Base-by-base conservation (phyloP, 2,329 filamentous ascomycete genomes). In the Colletotrichum trifolii region DNA sequence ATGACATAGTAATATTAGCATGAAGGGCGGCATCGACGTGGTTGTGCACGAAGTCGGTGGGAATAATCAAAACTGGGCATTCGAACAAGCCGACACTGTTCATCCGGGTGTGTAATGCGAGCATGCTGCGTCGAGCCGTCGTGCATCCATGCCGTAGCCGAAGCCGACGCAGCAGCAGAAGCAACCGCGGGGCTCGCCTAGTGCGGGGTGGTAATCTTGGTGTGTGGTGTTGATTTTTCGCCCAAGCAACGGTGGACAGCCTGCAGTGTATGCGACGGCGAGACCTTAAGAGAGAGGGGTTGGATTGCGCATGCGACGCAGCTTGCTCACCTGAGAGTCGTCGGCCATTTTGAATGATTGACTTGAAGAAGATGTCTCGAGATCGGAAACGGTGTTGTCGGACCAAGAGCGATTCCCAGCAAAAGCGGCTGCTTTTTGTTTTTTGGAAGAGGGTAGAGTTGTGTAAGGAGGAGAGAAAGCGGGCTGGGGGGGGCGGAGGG, bases 311-410 rank as follows among this genome's bases (percentile, higher is more conserved):
- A 57, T 60, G 46, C 25, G 25, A 25, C 25, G 25, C 25, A 25
- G 25, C 25, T 45, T 46, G 78, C 84, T 82, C 81, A 87, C 85
- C 76, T 86, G 75, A 68, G 76, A 74, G 69, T 79, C 84, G 69
- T 87, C 85, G 73, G 85, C 78, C 86, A 88, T 88, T 74, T 79
- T 86, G 84, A 82, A 76, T 76, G 76, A 77, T 78, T 81, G 67
- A 69, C 69, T 67, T 46, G 60, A 67, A 68, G 68, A 67, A 57
- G 60, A 67, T 69, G 69, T 60, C 65, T 67, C 68, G 66, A 68
- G 64, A 66, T 69, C 68, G 60, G 64, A 66, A 62, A 63, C 57
- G 67, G 60, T 67, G 54, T 66, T 68, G 45, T 66, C 70, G 68
- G 68, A 70, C 66, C 67, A 69, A 61, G 64, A 54, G 60, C 52